These are phyloP conservation scores for Metarhizium sp. DNA, from an alignment of 2,329 filamentous ascomycete species.

Conservation along the genomic window DNA sequence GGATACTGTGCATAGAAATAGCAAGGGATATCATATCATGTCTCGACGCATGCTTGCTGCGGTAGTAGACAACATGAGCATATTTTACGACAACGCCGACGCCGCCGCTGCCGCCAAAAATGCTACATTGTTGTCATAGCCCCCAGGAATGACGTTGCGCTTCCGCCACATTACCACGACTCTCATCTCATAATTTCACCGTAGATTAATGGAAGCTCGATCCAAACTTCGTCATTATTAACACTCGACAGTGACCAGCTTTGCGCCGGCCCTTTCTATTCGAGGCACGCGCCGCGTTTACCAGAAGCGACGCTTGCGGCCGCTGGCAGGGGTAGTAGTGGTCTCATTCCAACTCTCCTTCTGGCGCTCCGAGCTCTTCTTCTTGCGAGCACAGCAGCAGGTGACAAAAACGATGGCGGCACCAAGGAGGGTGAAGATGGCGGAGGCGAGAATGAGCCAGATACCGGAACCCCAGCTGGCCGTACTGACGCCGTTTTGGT, in stretches of 20 bases:
- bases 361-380: constrained; percentile 16
- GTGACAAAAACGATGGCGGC: constrained; percentile 50
- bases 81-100: no score
- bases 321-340: constrained; percentile 4
- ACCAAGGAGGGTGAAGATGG: constrained; percentile 44
- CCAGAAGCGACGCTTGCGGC: constrained; percentile 9
- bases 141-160: no score
- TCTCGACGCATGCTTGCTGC: background rate
- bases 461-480: constrained; percentile 45
- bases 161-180: no score
- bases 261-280: background rate
- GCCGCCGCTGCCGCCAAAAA: no score
- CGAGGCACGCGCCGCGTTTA: background rate
- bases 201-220: no score
- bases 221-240: background rate
- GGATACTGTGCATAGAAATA: no score
- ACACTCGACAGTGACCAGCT: background rate
- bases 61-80: background rate
- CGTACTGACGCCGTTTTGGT: constrained; percentile 32
- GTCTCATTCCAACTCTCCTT: constrained; percentile 16
- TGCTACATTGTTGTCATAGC: no score
- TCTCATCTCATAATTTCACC: no score
- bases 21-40: constrained; percentile 2
- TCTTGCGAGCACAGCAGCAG: constrained; percentile 45
- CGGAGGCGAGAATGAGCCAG: constrained; percentile 50